Conservation (phyloP, 179 eudicot genomes). For the Patellifolia procumbens region DNA sequence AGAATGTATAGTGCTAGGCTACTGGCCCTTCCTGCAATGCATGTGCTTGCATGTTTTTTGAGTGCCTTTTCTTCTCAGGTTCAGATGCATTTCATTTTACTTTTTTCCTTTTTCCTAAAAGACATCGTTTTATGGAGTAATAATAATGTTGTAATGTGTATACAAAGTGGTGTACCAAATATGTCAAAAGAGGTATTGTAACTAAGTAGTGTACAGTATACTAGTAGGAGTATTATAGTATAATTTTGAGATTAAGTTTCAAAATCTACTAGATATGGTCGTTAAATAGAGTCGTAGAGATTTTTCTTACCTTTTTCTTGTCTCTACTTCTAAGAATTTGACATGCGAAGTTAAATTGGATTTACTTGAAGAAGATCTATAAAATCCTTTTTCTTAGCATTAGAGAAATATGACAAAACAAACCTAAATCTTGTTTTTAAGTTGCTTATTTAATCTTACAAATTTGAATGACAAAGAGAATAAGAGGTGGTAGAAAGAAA, state of each 20-base stretch:
- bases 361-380: too few relatives aligned
- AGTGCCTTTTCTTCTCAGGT: slow-evolving; percentile 27
- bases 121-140: background rate
- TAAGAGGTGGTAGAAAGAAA: background rate
- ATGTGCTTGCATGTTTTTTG: slow-evolving; percentile 41
- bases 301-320: too few relatives aligned
- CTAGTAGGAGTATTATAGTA: too few relatives aligned
- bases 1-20: slow-evolving; percentile 26
- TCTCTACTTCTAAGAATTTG: too few relatives aligned
- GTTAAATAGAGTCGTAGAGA: too few relatives aligned
- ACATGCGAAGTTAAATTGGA: too few relatives aligned
- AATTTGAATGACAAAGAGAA: background rate
- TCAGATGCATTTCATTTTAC: slow-evolving; percentile 23
- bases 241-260: too few relatives aligned
- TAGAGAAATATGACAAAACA: too few relatives aligned
- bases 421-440: background rate
- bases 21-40: slow-evolving; percentile 30
- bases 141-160: background rate
- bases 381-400: too few relatives aligned
- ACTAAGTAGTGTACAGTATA: too few relatives aligned
- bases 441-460: slow-evolving; percentile 7
- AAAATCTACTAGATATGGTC: too few relatives aligned
- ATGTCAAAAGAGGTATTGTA: slow-evolving; percentile 10
- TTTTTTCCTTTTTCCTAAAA: background rate
- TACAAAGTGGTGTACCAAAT: slow-evolving; percentile 11